A percentile compares a stretch with the other conserved stretches of the same genome.
Conservation (phyloP, 352 stramenopile species). For the Thraustochytrium striatum region DNA sequence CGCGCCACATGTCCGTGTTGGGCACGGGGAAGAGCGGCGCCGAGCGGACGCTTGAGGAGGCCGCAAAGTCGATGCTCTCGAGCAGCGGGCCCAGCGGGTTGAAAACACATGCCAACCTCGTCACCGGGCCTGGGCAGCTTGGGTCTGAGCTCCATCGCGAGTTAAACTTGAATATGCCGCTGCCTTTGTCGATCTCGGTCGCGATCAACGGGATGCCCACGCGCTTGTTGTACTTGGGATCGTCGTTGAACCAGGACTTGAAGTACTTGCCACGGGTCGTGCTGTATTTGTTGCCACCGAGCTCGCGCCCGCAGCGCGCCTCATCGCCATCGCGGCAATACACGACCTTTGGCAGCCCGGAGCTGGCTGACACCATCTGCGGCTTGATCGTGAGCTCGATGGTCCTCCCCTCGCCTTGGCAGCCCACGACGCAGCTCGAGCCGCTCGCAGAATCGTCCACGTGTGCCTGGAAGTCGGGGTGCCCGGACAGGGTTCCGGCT, state of each 20-base stretch:
- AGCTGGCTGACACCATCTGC: background rate
- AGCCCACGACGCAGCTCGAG: background rate
- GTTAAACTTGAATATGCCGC: no score
- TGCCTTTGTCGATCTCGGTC: no score
- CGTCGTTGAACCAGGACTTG: slow-evolving; percentile 44
- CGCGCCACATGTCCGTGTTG: no score
- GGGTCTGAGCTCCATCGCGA: no score
- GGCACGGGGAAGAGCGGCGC: no score
- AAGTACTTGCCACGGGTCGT: slow-evolving; percentile 36
- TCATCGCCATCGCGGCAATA: slow-evolving; percentile 11
- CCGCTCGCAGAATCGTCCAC: background rate
- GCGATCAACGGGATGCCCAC: background rate
- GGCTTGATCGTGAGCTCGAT: background rate
- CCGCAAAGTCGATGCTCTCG: no score
- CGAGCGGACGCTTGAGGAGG: no score
- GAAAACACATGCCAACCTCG: no score
- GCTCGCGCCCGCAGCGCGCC: background rate
- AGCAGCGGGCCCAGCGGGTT: no score
- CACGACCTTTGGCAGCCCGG: slow-evolving; percentile 3
- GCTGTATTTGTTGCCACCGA: background rate
- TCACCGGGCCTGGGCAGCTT: no score
- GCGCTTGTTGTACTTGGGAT: slow-evolving; percentile 46
- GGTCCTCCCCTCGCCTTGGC: background rate
- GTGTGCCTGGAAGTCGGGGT: background rate
- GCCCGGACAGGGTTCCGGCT: background rate